Percentiles rank a stretch among this genome's conserved stretches.
Conservation (phyloP, 2,329 filamentous ascomycete genomes). For the Epichloe hybrida region DNA sequence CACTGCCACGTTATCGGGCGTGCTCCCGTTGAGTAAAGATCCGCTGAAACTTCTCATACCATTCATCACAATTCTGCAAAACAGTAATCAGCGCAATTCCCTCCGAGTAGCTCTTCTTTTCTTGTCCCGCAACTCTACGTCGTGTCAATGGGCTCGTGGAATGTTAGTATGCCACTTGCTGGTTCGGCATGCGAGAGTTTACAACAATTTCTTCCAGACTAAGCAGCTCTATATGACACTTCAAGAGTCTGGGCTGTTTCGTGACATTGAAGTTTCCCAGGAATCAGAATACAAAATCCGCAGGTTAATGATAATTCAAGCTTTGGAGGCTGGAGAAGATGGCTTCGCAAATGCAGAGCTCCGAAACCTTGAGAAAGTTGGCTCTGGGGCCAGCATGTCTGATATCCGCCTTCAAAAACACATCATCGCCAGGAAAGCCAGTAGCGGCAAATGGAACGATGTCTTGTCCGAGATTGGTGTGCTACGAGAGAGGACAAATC, state of each 20-base stretch:
- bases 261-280: slow-evolving; percentile 6
- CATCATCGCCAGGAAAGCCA: slow-evolving; percentile 16
- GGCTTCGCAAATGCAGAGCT: slow-evolving; percentile 14
- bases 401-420: slow-evolving; percentile 17
- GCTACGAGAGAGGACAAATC: slow-evolving; percentile 9
- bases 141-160: slow-evolving; percentile 8
- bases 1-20: slow-evolving; percentile 9
- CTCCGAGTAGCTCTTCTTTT: slow-evolving; percentile 6
- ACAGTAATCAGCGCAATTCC: slow-evolving; percentile 2
- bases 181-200: neutral
- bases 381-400: slow-evolving; percentile 7
- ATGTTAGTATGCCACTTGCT: slow-evolving; percentile 8
- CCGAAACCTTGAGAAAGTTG: slow-evolving; percentile 9
- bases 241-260: slow-evolving; percentile 17
- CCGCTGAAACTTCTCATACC: slow-evolving; percentile 5
- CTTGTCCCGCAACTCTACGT: slow-evolving; percentile 5
- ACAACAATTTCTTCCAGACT: slow-evolving; percentile 7
- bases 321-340: slow-evolving; percentile 16
- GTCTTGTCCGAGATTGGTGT: slow-evolving; percentile 11
- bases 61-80: slow-evolving; percentile 1
- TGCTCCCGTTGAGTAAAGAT: slow-evolving; percentile 13
- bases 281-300: slow-evolving; percentile 16
- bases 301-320: slow-evolving; percentile 13
- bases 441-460: slow-evolving; percentile 14
- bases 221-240: slow-evolving; percentile 16